Conservation (phyloP, 306 rosid genomes). For the Vigna nakashimae region DNA sequence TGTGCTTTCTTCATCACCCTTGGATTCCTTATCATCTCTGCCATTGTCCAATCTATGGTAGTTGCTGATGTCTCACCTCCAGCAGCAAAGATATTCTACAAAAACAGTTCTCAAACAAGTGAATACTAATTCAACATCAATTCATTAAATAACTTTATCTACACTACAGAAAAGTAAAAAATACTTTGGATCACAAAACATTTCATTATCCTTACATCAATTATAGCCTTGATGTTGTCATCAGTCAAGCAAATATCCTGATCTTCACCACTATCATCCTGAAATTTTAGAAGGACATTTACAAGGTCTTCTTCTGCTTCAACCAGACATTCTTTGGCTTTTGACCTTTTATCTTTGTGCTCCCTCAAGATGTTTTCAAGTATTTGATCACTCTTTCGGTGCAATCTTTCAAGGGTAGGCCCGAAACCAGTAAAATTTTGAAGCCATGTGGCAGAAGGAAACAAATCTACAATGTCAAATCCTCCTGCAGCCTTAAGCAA, state of each 20-base stretch:
- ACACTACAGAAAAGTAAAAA: neutral
- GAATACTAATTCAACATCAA: slow-evolving; percentile 4
- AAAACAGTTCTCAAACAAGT: slow-evolving; percentile 13
- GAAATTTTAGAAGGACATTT: slow-evolving; percentile 38
- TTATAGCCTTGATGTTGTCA: slow-evolving; percentile 42
- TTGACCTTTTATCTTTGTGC: slow-evolving; percentile 22
- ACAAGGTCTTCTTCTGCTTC: slow-evolving; percentile 35
- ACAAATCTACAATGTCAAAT: slow-evolving; percentile 45
- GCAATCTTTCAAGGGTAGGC: slow-evolving; percentile 41
- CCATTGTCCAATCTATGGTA: slow-evolving; percentile 45
- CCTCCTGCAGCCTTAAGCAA: slow-evolving; percentile 1
- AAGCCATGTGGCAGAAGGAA: slow-evolving; percentile 50
- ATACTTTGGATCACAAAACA: neutral
- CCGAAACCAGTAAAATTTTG: slow-evolving; percentile 39
- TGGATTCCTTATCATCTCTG: slow-evolving; percentile 41
- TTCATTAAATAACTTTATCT: neutral
- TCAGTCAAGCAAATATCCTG: slow-evolving; percentile 32
- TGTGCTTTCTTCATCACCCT: slow-evolving; percentile 48
- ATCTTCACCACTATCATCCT: neutral
- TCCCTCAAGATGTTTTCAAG: slow-evolving; percentile 38
- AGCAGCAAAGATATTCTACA: slow-evolving; percentile 37
- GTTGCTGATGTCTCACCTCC: slow-evolving; percentile 55
- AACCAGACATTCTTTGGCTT: neutral
- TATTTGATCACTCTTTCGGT: slow-evolving; percentile 9
- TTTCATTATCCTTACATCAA: slow-evolving; percentile 26